Percentiles rank a stretch among this genome's conserved stretches.
Conservation (phyloP, 2,329 filamentous ascomycete genomes). For the Parafenestella ontariensis region DNA sequence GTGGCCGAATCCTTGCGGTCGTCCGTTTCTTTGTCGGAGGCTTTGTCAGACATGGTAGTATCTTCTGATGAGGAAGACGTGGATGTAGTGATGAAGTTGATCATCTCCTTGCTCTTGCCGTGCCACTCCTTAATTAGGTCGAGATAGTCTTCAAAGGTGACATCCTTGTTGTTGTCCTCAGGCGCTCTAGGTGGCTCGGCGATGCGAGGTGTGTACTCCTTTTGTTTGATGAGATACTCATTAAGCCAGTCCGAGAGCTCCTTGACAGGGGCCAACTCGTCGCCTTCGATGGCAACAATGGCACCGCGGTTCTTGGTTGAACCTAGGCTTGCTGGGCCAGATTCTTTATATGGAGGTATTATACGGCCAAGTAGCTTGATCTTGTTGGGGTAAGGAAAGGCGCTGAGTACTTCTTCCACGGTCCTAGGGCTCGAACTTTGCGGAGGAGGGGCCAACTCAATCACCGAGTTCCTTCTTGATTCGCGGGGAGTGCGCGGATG, state of each 20-base stretch:
- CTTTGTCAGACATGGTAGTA: slow-evolving; percentile 17
- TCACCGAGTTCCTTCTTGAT: slow-evolving; percentile 18
- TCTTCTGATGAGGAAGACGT: slow-evolving; percentile 5
- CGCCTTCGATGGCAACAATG: slow-evolving; percentile 83
- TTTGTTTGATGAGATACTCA: slow-evolving; percentile 59
- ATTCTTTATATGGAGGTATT: slow-evolving; percentile 66
- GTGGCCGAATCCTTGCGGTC: slow-evolving; percentile 29
- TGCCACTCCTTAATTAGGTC: slow-evolving; percentile 77
- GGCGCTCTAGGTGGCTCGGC: slow-evolving; percentile 57
- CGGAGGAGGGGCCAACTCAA: slow-evolving; percentile 12
- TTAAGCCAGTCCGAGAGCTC: slow-evolving; percentile 71
- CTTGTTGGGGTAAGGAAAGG: slow-evolving; percentile 76
- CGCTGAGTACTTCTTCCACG: slow-evolving; percentile 76
- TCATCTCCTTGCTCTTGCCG: slow-evolving; percentile 73
- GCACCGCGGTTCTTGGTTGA: slow-evolving; percentile 67
- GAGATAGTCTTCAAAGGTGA: slow-evolving; percentile 64
- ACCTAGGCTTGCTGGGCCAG: slow-evolving; percentile 28
- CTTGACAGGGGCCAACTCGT: slow-evolving; percentile 67
- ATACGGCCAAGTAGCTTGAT: slow-evolving; percentile 78
- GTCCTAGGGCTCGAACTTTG: slow-evolving; percentile 46
- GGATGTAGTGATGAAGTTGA: slow-evolving; percentile 59
- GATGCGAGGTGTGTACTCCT: slow-evolving; percentile 58
- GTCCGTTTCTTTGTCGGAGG: slow-evolving; percentile 7
- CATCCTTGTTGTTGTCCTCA: slow-evolving; percentile 46
- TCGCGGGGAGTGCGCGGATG: slow-evolving; percentile 44